These are phyloP conservation scores for Aspergillus mulundensis DNA, from an alignment of 495 filamentous ascomycete genomes.

Conservation along the genomic window DNA sequence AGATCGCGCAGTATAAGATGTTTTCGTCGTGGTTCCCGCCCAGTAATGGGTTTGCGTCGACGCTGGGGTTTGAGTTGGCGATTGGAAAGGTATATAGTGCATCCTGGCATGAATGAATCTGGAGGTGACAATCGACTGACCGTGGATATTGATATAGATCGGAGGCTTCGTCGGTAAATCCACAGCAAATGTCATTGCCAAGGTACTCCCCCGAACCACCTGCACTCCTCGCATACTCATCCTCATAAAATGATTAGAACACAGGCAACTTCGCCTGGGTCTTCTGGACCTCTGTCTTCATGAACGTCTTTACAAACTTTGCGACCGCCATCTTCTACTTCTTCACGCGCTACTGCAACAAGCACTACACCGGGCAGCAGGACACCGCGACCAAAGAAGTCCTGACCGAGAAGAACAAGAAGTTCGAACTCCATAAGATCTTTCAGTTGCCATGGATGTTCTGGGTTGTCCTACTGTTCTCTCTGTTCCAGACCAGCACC, in stretches of 20 bases:
- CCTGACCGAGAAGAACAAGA: constrained; percentile 43
- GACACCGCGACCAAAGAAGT: constrained; percentile 38
- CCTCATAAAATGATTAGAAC: too few relatives aligned
- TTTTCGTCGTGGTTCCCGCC: constrained; percentile 48
- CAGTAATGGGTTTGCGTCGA: constrained; percentile 43
- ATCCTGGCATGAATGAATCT: too few relatives aligned
- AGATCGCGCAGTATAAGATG: constrained; percentile 47
- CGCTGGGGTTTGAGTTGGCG: constrained; percentile 38
- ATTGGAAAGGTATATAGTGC: constrained; percentile 37
- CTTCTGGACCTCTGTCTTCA: constrained; percentile 45
- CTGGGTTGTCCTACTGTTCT: constrained; percentile 38
- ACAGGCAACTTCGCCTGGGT: constrained; percentile 45
- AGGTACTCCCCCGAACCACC: too few relatives aligned
- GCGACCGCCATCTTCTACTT: constrained; percentile 38
- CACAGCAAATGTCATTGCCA: constrained; percentile 21
- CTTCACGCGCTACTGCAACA: constrained; percentile 36
- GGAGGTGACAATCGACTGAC: too few relatives aligned
- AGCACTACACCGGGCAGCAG: constrained; percentile 25
- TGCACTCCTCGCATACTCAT: too few relatives aligned
- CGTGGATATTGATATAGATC: too few relatives aligned
- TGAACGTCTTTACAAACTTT: constrained; percentile 45
- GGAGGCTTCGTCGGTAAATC: constrained; percentile 23
- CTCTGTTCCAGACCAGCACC: constrained; percentile 41
- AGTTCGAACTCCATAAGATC: constrained; percentile 40
- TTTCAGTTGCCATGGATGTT: constrained; percentile 44